phyloP scores from a whole-genome alignment of 257 asterid genomes.

The Gentiana dahurica region DNA sequence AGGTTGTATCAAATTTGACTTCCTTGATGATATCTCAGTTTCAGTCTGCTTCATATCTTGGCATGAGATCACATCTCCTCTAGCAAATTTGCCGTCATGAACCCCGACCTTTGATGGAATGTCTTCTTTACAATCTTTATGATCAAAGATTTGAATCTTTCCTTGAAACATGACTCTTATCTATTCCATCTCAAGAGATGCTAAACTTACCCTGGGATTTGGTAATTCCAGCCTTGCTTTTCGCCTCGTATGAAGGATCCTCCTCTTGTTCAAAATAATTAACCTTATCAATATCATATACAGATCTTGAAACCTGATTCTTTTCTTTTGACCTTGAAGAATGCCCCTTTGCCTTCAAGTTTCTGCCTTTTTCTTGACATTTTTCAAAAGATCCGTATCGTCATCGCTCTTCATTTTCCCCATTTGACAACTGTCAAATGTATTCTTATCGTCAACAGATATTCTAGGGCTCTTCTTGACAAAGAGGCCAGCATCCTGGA shows the following conservation, averaged over 20 bases:
- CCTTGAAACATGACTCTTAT: constrained; percentile 31
- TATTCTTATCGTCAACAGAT: constrained; percentile 35
- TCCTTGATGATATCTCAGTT: constrained; percentile 7
- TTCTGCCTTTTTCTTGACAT: too few species aligned
- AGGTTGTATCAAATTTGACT: constrained; percentile 69
- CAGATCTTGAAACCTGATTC: constrained; percentile 36
- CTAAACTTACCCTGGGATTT: constrained; percentile 42
- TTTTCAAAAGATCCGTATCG: constrained; percentile 22
- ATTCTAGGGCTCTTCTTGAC: constrained; percentile 30
- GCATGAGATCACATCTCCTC: constrained; percentile 24
- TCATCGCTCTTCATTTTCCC: constrained; percentile 28
- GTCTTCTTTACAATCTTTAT: constrained; percentile 21
- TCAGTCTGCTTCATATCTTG: constrained; percentile 35
- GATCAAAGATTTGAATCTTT: constrained; percentile 28
- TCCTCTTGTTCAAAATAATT: too few species aligned
- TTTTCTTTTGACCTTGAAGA: constrained; percentile 58
- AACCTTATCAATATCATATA: constrained; percentile 26
- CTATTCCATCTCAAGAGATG: constrained; percentile 33
- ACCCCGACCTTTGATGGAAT: constrained; percentile 27
- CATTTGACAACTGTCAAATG: constrained; percentile 22
- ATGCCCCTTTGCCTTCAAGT: constrained; percentile 34
- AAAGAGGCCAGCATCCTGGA: constrained; percentile 31
- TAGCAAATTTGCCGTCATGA: constrained; percentile 24
- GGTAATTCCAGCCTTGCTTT: constrained; percentile 50
- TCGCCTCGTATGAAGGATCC: constrained; percentile 33